Evolutionary conservation across 306 rosid genomes (phyloP), one percentile per base, ranked within the genome.

Genomic region (Trichosanthes truncata): DNA sequence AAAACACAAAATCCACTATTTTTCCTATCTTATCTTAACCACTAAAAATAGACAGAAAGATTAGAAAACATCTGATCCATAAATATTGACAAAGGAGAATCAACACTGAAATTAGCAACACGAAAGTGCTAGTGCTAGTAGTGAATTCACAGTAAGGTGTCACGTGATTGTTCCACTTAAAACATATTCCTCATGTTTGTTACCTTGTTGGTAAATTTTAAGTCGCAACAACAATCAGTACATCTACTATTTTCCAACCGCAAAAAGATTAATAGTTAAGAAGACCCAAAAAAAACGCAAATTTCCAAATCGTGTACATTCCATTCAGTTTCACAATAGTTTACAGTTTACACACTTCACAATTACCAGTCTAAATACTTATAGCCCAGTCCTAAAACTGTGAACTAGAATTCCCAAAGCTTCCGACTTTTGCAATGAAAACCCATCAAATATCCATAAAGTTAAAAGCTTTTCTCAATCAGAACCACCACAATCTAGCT

Each of bases 401-500:
- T 51, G 20, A 31, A 51, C 29, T 25, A 31, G 43, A 51, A 51
- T 51, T 74, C 18, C 78, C 38, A 20, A 15, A 49, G 48, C 20
- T 49, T 12, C 63, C 29, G 11, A 74, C 51, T 51, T 31, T 41
- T 4, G 43, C 41, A 38, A 23, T 14, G 33, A 26, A 66, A 57
- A 5, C 67, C 52, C 23, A 74, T n/a, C 46, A 45, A 36, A 0
- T 7, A 69, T 43, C 74, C 41, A 61, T 36, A 71, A 80, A 56
- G 29, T 7, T n/a, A 7, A 20, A 69, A 63, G 11, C 81, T 61
- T 53, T 71, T 36, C 53, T 31, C 53, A 59, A 60, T 36, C 77
- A 82, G 88, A 89, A 86, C 92, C 80, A 79, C 78, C 35, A 67
- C 63, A 49, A 46, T 12, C 76, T 49, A 75, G 4, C 53, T 40